Evolutionary conservation across 441 rosid genomes (phyloP).

Genomic region (Corymbia citriodora): DNA sequence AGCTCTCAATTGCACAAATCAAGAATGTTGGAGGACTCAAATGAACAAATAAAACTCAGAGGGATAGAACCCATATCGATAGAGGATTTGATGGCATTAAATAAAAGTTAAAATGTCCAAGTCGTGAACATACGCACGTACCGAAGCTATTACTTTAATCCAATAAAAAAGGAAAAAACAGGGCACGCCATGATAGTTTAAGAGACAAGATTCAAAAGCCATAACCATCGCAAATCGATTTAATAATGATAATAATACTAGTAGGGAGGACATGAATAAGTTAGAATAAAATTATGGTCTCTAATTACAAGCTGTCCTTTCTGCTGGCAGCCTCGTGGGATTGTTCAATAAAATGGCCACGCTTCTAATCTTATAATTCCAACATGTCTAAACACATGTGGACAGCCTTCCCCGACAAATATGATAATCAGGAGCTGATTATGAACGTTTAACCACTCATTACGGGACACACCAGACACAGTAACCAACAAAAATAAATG

Average conservation of each 20-base stretch:
- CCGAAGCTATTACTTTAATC: not conserved
- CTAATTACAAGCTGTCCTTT: not conserved
- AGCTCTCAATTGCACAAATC: not conserved
- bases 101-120: not conserved
- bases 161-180: not conserved
- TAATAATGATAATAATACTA: not conserved
- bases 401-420: not conserved
- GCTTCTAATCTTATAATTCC: not conserved
- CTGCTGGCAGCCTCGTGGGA: not conserved
- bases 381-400: not conserved
- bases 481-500: not conserved
- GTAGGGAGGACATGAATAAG: not conserved
- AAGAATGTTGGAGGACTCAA: fast-evolving
- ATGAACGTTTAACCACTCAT: not conserved
- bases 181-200: not conserved
- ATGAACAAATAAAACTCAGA: not conserved
- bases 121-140: not conserved
- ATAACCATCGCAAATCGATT: not conserved
- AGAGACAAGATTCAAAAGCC: not conserved
- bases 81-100: not conserved
- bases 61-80: not conserved
- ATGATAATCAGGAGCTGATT: not conserved
- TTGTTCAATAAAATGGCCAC: not conserved
- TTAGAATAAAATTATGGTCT: not conserved
- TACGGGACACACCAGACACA: not conserved